Base-by-base conservation (phyloP, 2,329 filamentous ascomycete species). In the Penicillium sp. region DNA sequence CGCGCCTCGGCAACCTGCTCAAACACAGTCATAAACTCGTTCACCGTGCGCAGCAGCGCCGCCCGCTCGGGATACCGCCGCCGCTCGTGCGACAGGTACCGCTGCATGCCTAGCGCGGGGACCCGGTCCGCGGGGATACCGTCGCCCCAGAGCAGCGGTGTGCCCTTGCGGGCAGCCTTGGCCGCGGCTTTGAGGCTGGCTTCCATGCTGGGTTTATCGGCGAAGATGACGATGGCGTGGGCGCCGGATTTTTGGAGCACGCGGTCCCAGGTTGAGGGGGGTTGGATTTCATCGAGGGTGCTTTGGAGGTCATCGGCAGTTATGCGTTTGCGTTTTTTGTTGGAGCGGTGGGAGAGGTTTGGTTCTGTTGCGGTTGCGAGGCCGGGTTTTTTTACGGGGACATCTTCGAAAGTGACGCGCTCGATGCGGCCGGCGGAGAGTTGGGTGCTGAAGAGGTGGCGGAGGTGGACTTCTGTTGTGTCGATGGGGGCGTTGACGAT, bases 401-500 rank as follows among this genome's bases (percentile, higher is more conserved):
- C 66, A 54, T 73, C 82, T 64, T 92, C 89, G 64, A 98, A 97
- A 0, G 83, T 79, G 5, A 96, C 89, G 54, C 80, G 82, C 74
- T 96, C 91, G 50, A 98, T 89, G 49, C 89, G 84, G 2, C 90
- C 90, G 0, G 89, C 87, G 9, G 91, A 89, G 0, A 97, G 83
- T 16, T 96, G 84, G 0, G 83, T 81, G 0, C 85, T 79, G 66
- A 98, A 96, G 0, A 98, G 79, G 43, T 87, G 82, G 46, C 91
- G 87, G 43, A 98, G 82, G 68, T 93, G 90, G 1, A 81, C 75
- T 57, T 91, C 88, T 4, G 91, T 96, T 59, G 91, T 88, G 72
- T 97, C 93, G 62, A 89, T 82, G 6, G 95, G 95, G 0, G 96
- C 79, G 70, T 99, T 98, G 63, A 93, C 90, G n/a, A 96, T 73